These are phyloP conservation scores for Alloteropsis semialata DNA, from an alignment of 176 grass and related monocot genomes.

Conservation along the genomic window DNA sequence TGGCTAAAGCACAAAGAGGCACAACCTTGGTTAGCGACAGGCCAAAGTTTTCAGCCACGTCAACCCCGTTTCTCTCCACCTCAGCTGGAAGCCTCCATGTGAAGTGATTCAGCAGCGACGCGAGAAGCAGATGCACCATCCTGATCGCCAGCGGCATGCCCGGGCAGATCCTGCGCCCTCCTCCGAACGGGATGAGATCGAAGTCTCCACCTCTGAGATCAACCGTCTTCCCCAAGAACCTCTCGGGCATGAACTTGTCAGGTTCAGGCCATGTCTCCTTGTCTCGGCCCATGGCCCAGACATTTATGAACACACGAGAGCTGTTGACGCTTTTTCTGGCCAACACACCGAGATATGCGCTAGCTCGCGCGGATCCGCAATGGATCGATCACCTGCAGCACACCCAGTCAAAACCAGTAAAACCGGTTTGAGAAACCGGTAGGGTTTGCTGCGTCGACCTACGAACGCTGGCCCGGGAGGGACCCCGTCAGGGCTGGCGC, in stretches of 20 bases:
- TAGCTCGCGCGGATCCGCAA: too few species aligned
- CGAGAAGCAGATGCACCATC: constrained; percentile 44
- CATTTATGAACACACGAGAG: constrained; percentile 26
- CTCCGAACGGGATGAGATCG: constrained; percentile 38
- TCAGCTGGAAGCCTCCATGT: constrained; percentile 37
- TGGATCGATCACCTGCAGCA: too few species aligned
- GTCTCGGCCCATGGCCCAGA: constrained; percentile 35
- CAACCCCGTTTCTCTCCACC: constrained; percentile 1
- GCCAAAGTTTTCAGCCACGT: constrained; percentile 50
- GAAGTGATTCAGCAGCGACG: constrained; percentile 15
- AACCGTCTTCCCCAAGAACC: constrained; percentile 1
- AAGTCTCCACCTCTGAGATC: constrained; percentile 34
- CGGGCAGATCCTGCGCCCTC: constrained; percentile 29
- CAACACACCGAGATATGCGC: too few species aligned
- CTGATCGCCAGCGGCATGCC: constrained; percentile 40
- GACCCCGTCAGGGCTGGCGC: too few species aligned
- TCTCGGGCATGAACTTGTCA: constrained; percentile 33
- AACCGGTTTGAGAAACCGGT: too few species aligned
- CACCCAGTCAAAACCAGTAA: too few species aligned
- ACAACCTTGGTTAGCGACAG: constrained; percentile 3
- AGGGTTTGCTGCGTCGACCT: too few species aligned
- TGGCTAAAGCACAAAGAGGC: constrained; percentile 32
- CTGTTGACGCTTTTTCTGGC: too few species aligned
- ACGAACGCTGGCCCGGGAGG: too few species aligned
- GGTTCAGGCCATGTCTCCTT: constrained; percentile 24